A percentile compares a stretch with the other conserved stretches of the same genome.
phyloP scores from a whole-genome alignment of 1,284 basidiomycete genomes.

The Bondarzewia mesenterica region DNA sequence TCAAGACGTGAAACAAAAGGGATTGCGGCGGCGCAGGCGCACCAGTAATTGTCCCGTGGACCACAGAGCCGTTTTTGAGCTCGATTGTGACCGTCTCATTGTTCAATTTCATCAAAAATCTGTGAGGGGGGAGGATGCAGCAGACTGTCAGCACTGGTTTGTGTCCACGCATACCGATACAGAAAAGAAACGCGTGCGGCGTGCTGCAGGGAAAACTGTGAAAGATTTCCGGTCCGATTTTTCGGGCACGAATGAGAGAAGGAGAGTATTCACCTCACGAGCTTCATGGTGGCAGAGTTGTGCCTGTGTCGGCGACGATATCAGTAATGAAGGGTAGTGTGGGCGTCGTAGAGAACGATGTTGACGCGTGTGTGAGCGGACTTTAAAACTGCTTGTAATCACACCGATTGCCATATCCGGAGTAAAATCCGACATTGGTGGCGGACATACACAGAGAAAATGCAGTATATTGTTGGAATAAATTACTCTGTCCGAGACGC shows the following conservation, averaged over 20 bases:
- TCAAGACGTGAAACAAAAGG: not conserved
- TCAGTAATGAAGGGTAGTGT: not conserved
- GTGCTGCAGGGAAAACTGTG: constrained; percentile 11
- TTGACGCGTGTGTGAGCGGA: constrained; percentile 4
- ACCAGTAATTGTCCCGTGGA: constrained; percentile 98
- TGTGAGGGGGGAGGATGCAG: no score
- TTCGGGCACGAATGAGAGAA: not conserved
- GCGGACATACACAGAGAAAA: no score
- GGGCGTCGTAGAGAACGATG: constrained; percentile 5
- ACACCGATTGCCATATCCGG: no score
- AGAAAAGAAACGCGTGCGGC: constrained; percentile 7
- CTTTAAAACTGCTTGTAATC: constrained; percentile 5
- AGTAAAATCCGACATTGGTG: no score
- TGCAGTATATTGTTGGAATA: no score
- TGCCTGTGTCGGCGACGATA: not conserved
- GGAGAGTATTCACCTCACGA: constrained; percentile 34
- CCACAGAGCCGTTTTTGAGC: constrained; percentile 94
- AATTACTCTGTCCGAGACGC: no score
- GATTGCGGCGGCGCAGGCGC: constrained; percentile 23
- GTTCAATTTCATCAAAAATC: constrained; percentile 99
- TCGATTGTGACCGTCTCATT: constrained; percentile 99
- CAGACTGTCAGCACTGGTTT: not conserved
- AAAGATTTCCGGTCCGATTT: not conserved
- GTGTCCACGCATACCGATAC: constrained; percentile 4
- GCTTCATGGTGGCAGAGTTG: constrained; percentile 31